Conservation (phyloP, 345 rosid genomes). For the Triadica sebifera region DNA sequence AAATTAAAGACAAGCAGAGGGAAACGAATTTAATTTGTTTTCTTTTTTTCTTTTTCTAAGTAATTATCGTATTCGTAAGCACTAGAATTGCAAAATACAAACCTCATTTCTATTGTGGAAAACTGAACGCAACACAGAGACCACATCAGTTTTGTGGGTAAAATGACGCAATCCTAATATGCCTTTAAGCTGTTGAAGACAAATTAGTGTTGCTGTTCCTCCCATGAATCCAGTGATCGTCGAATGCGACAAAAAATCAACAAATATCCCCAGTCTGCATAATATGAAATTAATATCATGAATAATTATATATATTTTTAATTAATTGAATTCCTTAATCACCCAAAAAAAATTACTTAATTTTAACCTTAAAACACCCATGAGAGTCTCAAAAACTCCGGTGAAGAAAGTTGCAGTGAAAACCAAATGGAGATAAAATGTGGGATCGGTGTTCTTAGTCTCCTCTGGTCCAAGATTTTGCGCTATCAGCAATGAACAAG, state of each 20-base stretch:
- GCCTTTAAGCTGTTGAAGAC: slow-evolving; percentile 81
- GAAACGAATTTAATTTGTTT: too few species aligned
- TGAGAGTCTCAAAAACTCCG: slow-evolving; percentile 59
- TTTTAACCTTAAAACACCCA: slow-evolving; percentile 61
- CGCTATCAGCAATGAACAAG: slow-evolving; percentile 60
- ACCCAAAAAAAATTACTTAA: too few species aligned
- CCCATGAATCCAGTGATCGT: slow-evolving; percentile 95
- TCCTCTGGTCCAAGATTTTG: slow-evolving; percentile 43
- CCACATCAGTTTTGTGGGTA: slow-evolving; percentile 66
- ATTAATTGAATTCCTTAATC: too few species aligned
- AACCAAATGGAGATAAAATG: slow-evolving; percentile 63
- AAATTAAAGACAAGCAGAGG: too few species aligned
- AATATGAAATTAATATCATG: too few species aligned
- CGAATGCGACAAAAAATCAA: slow-evolving; percentile 86
- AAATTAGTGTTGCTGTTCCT: slow-evolving; percentile 74
- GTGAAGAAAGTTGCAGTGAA: slow-evolving; percentile 75
- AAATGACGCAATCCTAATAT: slow-evolving; percentile 66
- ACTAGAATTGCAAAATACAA: not conserved
- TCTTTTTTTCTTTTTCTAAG: too few species aligned
- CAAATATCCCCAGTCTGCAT: slow-evolving; percentile 69
- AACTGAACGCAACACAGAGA: slow-evolving; percentile 58
- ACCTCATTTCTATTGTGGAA: slow-evolving; percentile 57
- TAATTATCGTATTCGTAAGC: too few species aligned
- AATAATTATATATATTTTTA: too few species aligned
- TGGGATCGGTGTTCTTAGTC: slow-evolving; percentile 39